These are phyloP conservation scores for Schwanniomyces occidentalis DNA, from an alignment of 805 yeast genomes.

Conservation along the genomic window DNA sequence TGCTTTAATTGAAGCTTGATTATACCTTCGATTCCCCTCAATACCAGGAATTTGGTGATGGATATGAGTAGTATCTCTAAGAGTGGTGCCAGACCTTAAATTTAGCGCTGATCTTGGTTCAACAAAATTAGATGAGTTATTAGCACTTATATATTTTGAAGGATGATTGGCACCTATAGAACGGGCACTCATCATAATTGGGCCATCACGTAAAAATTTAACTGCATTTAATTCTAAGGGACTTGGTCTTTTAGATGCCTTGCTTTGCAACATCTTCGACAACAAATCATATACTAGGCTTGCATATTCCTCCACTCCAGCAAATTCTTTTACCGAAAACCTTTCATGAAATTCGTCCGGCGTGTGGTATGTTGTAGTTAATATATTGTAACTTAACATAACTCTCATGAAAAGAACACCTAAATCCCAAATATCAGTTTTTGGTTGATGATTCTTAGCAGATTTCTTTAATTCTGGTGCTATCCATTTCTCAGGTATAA, in stretches of 20 bases:
- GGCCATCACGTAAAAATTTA: constrained; percentile 75
- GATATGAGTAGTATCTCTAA: no score
- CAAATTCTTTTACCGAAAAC: constrained; percentile 33
- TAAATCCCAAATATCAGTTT: constrained; percentile 91
- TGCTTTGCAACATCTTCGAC: constrained; percentile 59
- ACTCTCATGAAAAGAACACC: constrained; percentile 66
- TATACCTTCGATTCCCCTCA: neutral
- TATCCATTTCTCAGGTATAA: constrained; percentile 52
- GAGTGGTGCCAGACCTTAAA: neutral
- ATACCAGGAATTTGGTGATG: no score
- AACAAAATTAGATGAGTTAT: neutral
- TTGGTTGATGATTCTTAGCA: constrained; percentile 56
- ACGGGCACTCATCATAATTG: constrained; percentile 41
- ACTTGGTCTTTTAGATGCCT: constrained; percentile 71
- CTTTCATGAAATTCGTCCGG: constrained; percentile 38
- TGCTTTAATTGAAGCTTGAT: neutral
- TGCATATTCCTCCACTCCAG: constrained; percentile 66
- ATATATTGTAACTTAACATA: constrained; percentile 51
- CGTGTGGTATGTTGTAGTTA: constrained; percentile 58
- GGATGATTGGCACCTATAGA: constrained; percentile 2
- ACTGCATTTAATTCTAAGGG: constrained; percentile 84
- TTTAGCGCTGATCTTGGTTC: neutral
- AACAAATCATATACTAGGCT: constrained; percentile 67
- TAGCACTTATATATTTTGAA: neutral
- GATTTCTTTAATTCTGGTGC: constrained; percentile 70